phyloP scores from a whole-genome alignment of 441 rosid genomes.

The Caryocar brasiliense region DNA sequence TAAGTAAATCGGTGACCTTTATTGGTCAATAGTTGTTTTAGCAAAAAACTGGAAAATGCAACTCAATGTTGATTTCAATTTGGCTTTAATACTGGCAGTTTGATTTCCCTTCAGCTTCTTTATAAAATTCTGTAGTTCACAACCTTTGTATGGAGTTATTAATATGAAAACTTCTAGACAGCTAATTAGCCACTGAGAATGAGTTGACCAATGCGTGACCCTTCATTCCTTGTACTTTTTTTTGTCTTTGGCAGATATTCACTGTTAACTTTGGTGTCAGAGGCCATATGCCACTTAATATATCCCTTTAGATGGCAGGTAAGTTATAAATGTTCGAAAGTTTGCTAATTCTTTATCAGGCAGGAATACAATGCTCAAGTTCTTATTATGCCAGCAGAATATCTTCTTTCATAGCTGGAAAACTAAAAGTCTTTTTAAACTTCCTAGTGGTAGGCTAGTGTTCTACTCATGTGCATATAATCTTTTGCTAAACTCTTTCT shows the following conservation, averaged over 20 bases:
- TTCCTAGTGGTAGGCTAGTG: constrained; percentile 4
- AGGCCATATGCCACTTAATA: constrained; percentile 94
- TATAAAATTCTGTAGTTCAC: background rate
- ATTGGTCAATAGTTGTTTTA: background rate
- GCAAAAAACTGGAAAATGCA: background rate
- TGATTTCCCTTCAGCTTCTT: background rate
- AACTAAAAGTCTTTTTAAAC: too few relatives aligned
- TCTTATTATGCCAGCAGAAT: background rate
- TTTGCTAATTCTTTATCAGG: background rate
- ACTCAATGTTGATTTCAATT: background rate
- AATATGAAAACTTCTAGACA: too few relatives aligned
- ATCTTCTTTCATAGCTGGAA: background rate
- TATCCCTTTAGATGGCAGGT: constrained; percentile 99
- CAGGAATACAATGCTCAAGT: background rate
- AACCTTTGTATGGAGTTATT: background rate
- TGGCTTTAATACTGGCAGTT: background rate
- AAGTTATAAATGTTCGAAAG: constrained; percentile 12
- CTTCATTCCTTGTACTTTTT: constrained; percentile 9
- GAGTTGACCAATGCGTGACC: too few relatives aligned
- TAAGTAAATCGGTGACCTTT: constrained; percentile 44
- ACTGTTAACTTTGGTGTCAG: constrained; percentile 81
- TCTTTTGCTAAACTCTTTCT: constrained; percentile 22
- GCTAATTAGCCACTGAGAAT: too few relatives aligned
- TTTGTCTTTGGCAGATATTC: constrained; percentile 53
- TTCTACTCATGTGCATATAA: background rate